A percentile compares a stretch with the other conserved stretches of the same genome.
Conservation (phyloP, 345 rosid genomes). For the Turritis glabra region DNA sequence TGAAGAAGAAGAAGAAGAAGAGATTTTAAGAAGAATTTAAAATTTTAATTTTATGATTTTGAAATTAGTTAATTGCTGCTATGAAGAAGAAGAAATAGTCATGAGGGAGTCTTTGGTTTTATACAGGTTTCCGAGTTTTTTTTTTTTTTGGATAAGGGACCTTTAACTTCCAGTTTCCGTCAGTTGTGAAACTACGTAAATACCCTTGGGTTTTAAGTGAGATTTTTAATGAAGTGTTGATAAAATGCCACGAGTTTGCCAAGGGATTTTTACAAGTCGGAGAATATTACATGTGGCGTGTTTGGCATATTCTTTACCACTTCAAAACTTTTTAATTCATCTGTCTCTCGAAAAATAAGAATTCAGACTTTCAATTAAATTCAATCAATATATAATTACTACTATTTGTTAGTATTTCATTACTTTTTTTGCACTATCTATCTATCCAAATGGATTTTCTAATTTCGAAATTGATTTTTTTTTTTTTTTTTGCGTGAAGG, state of each 20-base stretch:
- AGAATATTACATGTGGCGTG: constrained; percentile 33
- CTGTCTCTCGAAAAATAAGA: background rate
- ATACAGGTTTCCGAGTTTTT: constrained; percentile 38
- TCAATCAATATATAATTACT: no score
- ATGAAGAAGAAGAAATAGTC: constrained; percentile 6
- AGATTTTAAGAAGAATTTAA: background rate
- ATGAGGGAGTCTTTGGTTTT: constrained; percentile 48
- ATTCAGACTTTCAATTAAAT: background rate
- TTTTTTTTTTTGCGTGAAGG: no score
- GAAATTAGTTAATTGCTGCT: background rate
- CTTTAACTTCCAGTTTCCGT: constrained; percentile 35
- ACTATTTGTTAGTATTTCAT: background rate
- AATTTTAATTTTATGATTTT: background rate
- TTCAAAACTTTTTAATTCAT: background rate
- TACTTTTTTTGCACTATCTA: background rate
- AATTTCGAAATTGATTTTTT: no score
- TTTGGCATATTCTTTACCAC: constrained; percentile 33
- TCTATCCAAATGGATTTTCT: no score
- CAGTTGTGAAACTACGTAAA: constrained; percentile 28
- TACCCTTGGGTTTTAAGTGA: constrained; percentile 11
- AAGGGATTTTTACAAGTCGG: background rate
- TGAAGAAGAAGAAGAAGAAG: background rate
- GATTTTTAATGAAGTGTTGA: background rate
- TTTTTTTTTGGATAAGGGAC: constrained; percentile 54
- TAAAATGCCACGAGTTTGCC: constrained; percentile 2